A percentile compares a stretch with the other conserved stretches of the same genome.
Evolutionary conservation across 495 filamentous ascomycete species (phyloP).

Genomic region (Neurospora tetrasperma): DNA sequence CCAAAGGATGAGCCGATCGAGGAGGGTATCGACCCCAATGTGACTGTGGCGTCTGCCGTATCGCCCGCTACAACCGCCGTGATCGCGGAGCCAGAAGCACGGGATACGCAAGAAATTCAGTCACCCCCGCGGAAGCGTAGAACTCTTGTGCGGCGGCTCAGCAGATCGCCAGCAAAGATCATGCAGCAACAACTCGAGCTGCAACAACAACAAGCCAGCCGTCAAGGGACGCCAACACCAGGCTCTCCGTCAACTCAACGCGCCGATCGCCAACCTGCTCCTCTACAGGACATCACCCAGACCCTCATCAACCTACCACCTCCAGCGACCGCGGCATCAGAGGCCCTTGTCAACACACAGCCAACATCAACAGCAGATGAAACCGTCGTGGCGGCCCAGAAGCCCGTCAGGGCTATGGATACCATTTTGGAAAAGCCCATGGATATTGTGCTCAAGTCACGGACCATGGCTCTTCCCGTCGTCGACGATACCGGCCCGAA

Average conservation of each 20-base stretch:
- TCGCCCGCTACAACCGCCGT: conserved; percentile 28
- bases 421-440: conserved; percentile 78
- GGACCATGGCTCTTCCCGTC: conserved; percentile 53
- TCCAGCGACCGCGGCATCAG: background rate
- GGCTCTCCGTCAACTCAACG: background rate
- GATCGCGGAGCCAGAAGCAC: conserved; percentile 21
- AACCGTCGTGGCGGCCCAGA: conserved; percentile 35
- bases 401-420: conserved; percentile 61
- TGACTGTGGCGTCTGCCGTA: conserved; percentile 35
- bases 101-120: background rate
- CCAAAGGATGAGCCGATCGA: background rate
- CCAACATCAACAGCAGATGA: conserved; percentile 19
- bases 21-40: conserved; percentile 48
- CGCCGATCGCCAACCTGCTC: conserved; percentile 40
- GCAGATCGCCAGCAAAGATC: conserved; percentile 1
- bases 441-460: conserved; percentile 88
- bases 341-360: background rate
- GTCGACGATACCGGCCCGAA: conserved; percentile 66
- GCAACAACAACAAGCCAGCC: background rate
- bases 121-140: conserved; percentile 54
- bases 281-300: conserved; percentile 69
- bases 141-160: conserved; percentile 48
- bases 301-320: conserved; percentile 46
- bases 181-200: background rate
- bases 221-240: background rate